These are phyloP conservation scores for Colletotrichum kahawae DNA, from an alignment of 2,329 filamentous ascomycete genomes.

Conservation along the genomic window DNA sequence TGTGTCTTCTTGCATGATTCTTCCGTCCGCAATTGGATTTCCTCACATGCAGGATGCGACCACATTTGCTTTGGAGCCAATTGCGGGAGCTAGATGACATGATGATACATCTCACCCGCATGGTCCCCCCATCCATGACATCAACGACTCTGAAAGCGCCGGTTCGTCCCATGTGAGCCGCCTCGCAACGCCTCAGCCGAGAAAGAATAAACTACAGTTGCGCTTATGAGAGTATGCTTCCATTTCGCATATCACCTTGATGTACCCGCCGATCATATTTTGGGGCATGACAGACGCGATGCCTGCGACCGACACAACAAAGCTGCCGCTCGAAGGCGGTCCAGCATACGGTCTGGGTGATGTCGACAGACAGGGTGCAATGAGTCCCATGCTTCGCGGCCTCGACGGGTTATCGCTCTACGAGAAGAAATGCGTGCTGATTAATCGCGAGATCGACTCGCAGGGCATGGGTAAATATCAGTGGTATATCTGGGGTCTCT, in stretches of 20 bases:
- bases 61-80: neutral
- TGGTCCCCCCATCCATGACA: neutral
- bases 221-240: neutral
- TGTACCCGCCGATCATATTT: neutral
- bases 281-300: neutral
- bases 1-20: neutral
- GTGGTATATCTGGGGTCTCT: constrained; percentile 56
- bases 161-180: neutral
- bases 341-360: neutral
- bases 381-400: neutral
- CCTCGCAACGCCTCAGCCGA: neutral
- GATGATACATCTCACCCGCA: neutral
- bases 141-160: neutral
- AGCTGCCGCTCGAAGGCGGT: neutral
- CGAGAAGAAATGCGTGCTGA: constrained; percentile 39
- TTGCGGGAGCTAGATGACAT: neutral
- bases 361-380: neutral
- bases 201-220: neutral
- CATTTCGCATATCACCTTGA: neutral
- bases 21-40: neutral
- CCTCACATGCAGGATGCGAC: neutral
- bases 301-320: neutral
- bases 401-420: constrained; percentile 33
- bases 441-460: constrained; percentile 51
- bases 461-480: constrained; percentile 60